phyloP scores from a whole-genome alignment of 2,329 filamentous ascomycete genomes.

The Aspergillus melleus region DNA sequence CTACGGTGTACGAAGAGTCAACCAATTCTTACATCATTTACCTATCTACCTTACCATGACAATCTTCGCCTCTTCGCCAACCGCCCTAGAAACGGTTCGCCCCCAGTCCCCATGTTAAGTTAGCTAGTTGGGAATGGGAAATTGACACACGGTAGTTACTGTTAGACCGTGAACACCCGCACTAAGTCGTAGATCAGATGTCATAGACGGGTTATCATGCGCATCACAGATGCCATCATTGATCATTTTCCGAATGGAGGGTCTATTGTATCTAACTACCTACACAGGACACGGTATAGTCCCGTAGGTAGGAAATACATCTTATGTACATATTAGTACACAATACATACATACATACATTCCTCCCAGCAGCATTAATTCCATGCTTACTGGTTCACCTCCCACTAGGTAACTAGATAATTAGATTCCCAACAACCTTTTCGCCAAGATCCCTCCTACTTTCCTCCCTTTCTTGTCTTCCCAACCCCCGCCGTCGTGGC shows the following conservation, averaged over 20 bases:
- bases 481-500: background rate
- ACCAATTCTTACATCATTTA: background rate
- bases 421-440: background rate
- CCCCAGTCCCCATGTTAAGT: too few species aligned
- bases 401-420: too few species aligned
- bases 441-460: conserved; percentile 6
- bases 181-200: conserved; percentile 4
- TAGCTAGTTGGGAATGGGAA: too few species aligned
- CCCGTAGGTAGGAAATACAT: too few species aligned
- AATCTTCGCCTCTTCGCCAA: background rate
- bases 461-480: background rate
- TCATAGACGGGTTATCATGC: background rate
- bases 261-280: too few species aligned
- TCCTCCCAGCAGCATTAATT: too few species aligned
- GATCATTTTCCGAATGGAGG: background rate
- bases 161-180: background rate
- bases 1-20: background rate
- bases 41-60: too few species aligned
- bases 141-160: background rate
- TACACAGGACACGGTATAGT: too few species aligned
- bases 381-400: too few species aligned
- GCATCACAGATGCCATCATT: background rate
- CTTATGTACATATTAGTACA: too few species aligned
- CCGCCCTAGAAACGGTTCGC: too few species aligned
- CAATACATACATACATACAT: too few species aligned